Conservation (phyloP, 2,329 filamentous ascomycete species). For the Aspergillus sp. region DNA sequence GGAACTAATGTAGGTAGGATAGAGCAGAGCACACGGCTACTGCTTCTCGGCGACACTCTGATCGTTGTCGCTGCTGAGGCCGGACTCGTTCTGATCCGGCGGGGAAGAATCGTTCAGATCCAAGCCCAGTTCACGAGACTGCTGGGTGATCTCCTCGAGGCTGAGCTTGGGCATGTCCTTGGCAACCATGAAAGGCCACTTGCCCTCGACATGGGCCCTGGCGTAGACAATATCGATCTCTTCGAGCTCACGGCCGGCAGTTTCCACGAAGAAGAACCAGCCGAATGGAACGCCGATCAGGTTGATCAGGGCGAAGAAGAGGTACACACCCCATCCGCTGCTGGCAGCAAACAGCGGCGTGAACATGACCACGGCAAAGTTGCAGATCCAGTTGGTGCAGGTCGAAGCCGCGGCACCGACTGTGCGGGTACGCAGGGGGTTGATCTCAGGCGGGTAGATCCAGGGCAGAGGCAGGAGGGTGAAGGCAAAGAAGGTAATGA, state of each 20-base stretch:
- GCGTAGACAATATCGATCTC: conserved; percentile 41
- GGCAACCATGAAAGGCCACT: conserved; percentile 23
- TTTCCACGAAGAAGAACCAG: conserved; percentile 53
- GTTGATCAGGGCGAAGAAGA: conserved; percentile 40
- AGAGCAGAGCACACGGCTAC: neutral
- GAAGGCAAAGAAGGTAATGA: conserved; percentile 65
- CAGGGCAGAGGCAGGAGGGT: conserved; percentile 62
- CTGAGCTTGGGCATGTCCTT: conserved; percentile 28
- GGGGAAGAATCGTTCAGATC: neutral
- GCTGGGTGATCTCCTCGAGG: conserved; percentile 22
- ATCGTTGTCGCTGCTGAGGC: neutral
- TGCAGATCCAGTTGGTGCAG: conserved; percentile 53
- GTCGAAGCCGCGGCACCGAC: conserved; percentile 52
- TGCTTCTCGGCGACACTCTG: neutral
- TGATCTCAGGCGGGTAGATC: conserved; percentile 49
- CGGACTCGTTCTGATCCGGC: neutral
- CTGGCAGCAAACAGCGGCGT: conserved; percentile 36
- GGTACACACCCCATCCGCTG: conserved; percentile 38
- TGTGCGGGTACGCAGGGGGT: conserved; percentile 52
- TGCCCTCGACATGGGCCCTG: conserved; percentile 37
- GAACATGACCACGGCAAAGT: conserved; percentile 53
- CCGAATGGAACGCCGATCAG: conserved; percentile 46
- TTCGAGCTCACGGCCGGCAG: conserved; percentile 41
- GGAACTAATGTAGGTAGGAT: too few species aligned
- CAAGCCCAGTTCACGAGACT: conserved; percentile 23